Evolutionary conservation across 495 filamentous ascomycete species (phyloP), one percentile per base, ranked within the genome.

Genomic region (Xylaria cubensis): DNA sequence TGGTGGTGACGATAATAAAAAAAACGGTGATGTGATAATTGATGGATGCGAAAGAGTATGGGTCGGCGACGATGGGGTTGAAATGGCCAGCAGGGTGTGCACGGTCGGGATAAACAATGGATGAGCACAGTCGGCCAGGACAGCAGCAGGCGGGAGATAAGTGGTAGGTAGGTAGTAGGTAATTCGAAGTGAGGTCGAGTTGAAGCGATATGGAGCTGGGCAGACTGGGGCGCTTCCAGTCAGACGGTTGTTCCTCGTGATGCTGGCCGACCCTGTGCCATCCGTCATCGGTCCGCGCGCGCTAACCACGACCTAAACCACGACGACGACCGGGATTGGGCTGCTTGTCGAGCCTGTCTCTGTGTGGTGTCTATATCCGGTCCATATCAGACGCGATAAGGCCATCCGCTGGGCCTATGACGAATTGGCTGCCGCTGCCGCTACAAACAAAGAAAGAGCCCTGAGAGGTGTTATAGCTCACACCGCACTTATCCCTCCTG

Each of bases 251-350:
- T 59, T 72, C 77, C 77, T 79, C 77, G 77, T 79, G 77, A 79
- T 79, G 53, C 66, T 74, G 9, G 63, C 48, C 66, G 55, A 79
- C 73, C 77, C 77, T 77, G 76, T 79, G 76, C 74, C 76, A 78
- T 78, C 77, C 76, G 77, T 79, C 77, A 79, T 79, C 77, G 77
- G 77, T 79, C 77, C 72, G 75, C 73, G 73, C 75, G 61, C 69
- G 56, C 73, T 72, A 75, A 62, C 59, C 72, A 67, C 58, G 44
- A 56, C 44, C 13, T 61, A 58, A 66, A 51, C 46, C 50, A 67
- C 51, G 65, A 44, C n/a, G 32, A 53, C 29, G 4, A 2, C 21
- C 39, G 39, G 39, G 39, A n/a, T 42, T 64, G 29, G 61, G 2
- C 21, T 42, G 58, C 12, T 15, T 61, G 32, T 21, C 32, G 26